Base-by-base conservation (phyloP, 1,284 basidiomycete species). In the Rhodofomes roseus region DNA sequence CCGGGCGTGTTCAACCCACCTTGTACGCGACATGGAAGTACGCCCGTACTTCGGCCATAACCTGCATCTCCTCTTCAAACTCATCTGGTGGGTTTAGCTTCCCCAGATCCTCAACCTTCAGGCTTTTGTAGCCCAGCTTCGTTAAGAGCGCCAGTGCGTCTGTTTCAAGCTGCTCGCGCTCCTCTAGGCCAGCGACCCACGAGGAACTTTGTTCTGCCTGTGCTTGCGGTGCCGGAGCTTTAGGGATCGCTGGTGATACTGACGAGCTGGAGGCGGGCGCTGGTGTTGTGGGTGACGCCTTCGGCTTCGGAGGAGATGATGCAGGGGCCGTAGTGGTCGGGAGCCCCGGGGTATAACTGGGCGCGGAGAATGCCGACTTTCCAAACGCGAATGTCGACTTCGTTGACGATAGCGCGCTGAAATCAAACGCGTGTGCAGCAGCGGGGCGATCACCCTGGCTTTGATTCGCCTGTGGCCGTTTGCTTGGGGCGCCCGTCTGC, bases 1-100 rank as follows among this genome's bases (percentile, higher is more conserved):
- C 4, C 4, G 12, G 3, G 9, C 12, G 43, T 12, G 22, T 11
- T 23, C 22, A 22, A 60, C 70, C 23, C 39, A 78, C 80, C 76
- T 79, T 80, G 66, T 79, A 79, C 1, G 77, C 66, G 3, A 81
- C 76, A 61, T 80, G 76, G 67, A 81, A 83, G 67, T 82, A 83
- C 1, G 77, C 81, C 6, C 79, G 68, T 1, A 81, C 79, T 57
- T 81, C 79, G 1, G 81, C 79, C 77, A 82, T 80, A 34, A 81
- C 71, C 25, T 73, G 62, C n/a, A 84, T 65, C 62, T 82, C 81
- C 4, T 75, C 71, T 63, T 81, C 79, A 61, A 74, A 81, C 57
- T 72, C 65, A 60, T 82, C 81, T 0, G 72, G 63, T 0, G 71
- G 66, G 25, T 68, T 68, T 14, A 83, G 70, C 62, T 73, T 76